These are phyloP conservation scores for Apophysomyces ossiformis DNA, from an alignment of 371 early-diverging fungal species.

Conservation along the genomic window DNA sequence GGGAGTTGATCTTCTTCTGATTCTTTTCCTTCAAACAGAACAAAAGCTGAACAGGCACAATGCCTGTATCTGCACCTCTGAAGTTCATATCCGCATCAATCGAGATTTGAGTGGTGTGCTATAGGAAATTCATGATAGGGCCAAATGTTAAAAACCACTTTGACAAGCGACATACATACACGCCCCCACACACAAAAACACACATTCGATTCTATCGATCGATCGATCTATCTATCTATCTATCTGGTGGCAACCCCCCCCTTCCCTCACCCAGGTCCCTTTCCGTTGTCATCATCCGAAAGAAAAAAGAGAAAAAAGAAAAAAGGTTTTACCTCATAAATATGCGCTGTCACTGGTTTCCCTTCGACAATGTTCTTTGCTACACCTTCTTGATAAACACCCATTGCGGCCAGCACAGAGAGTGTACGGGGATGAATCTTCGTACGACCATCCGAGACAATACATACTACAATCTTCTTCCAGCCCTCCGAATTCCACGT, in stretches of 20 bases:
- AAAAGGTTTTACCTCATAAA: conserved; percentile 71
- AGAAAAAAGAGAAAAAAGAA: not conserved
- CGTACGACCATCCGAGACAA: conserved; percentile 82
- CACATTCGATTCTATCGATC: too few relatives aligned
- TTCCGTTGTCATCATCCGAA: too few relatives aligned
- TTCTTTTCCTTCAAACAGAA: conserved; percentile 82
- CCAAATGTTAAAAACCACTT: too few relatives aligned
- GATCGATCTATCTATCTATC: too few relatives aligned
- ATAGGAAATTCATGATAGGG: conserved; percentile 17
- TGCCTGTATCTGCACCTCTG: conserved; percentile 65
- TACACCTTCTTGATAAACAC: conserved; percentile 92
- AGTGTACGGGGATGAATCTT: conserved; percentile 82
- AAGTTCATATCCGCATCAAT: conserved; percentile 67
- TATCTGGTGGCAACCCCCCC: too few relatives aligned
- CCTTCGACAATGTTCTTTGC: conserved; percentile 74
- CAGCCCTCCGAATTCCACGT: conserved; percentile 91
- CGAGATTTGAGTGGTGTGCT: conserved; percentile 80
- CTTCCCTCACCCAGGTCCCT: too few relatives aligned
- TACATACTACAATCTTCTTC: conserved; percentile 92
- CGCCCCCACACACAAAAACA: too few relatives aligned
- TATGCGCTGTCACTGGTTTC: conserved; percentile 77
- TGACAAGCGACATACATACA: too few relatives aligned
- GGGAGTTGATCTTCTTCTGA: conserved; percentile 82
- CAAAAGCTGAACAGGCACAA: conserved; percentile 79
- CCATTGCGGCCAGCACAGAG: conserved; percentile 83